A percentile compares a stretch with the other conserved stretches of the same genome.
phyloP scores from a whole-genome alignment of 2,329 filamentous ascomycete species.

The Akanthomyces uredinophilus region DNA sequence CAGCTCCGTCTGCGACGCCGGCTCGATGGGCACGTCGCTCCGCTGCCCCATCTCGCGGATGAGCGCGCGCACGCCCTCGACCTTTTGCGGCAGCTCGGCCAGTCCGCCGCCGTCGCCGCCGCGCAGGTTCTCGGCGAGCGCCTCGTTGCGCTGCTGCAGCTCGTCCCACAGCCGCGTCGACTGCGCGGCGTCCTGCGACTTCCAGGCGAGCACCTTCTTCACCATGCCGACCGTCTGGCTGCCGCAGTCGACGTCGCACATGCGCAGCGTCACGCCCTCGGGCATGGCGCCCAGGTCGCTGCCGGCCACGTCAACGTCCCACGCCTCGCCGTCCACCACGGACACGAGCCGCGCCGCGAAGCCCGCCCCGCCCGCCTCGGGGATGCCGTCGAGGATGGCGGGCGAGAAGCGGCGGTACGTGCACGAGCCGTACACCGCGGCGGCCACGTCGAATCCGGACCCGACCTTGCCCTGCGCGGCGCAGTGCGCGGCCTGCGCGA shows the following conservation, averaged over 20 bases:
- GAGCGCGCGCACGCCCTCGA: conserved; percentile 50
- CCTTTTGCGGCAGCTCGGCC: conserved; percentile 40
- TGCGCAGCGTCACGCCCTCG: conserved; percentile 67
- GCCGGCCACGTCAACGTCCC: conserved; percentile 76
- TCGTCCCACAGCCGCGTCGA: conserved; percentile 68
- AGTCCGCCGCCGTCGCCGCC: conserved; percentile 36
- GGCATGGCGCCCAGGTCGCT: conserved; percentile 64
- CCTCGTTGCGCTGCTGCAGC: conserved; percentile 70
- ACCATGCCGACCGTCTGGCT: conserved; percentile 95
- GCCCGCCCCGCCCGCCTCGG: conserved; percentile 57
- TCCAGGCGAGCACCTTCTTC: conserved; percentile 82
- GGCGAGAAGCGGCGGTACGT: conserved; percentile 92
- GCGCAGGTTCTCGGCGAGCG: conserved; percentile 60
- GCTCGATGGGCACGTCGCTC: conserved; percentile 84
- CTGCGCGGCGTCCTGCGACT: conserved; percentile 56
- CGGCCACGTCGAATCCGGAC: conserved; percentile 90
- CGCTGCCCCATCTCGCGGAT: conserved; percentile 71
- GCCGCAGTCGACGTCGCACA: conserved; percentile 95
- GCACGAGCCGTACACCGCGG: conserved; percentile 87
- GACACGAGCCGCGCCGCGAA: conserved; percentile 63
- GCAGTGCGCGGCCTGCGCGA: conserved; percentile 89
- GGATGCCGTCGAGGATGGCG: conserved; percentile 59
- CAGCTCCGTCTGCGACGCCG: conserved; percentile 74
- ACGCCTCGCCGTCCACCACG: conserved; percentile 62
- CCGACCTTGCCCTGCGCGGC: conserved; percentile 96